A percentile compares a stretch with the other conserved stretches of the same genome.
Evolutionary conservation across 2,329 filamentous ascomycete genomes (phyloP).

Genomic region (Xylaria hypoxylon): DNA sequence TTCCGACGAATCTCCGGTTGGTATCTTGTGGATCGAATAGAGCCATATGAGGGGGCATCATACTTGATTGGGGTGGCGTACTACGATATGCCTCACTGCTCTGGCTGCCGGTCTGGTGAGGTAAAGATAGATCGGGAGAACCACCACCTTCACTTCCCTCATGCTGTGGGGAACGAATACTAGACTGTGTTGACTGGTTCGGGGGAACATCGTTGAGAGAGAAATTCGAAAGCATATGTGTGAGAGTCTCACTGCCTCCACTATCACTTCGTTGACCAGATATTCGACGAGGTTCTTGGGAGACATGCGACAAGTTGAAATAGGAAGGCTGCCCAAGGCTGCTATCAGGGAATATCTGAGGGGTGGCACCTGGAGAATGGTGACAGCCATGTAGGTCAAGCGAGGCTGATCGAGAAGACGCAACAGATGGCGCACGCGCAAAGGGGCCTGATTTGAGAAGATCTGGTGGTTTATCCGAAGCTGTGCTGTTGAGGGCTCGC

Average conservation of each 20-base stretch:
- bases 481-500: conserved; percentile 81
- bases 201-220: conserved; percentile 70
- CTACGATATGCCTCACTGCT: conserved; percentile 65
- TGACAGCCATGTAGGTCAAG: conserved; percentile 82
- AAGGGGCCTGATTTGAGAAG: conserved; percentile 93
- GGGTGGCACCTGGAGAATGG: conserved; percentile 85
- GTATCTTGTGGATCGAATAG: conserved; percentile 96
- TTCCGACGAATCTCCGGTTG: conserved; percentile 93
- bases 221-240: conserved; percentile 84
- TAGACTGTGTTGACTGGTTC: conserved; percentile 58
- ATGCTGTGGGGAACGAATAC: conserved; percentile 72
- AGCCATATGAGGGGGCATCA: conserved; percentile 92
- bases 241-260: conserved; percentile 86
- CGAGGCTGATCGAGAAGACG: conserved; percentile 92
- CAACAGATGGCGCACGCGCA: conserved; percentile 83
- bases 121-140: conserved; percentile 79
- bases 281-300: conserved; percentile 72
- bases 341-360: conserved; percentile 85
- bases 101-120: conserved; percentile 66
- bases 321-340: conserved; percentile 89
- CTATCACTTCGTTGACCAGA: conserved; percentile 93
- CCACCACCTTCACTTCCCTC: conserved; percentile 78
- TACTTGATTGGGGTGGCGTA: conserved; percentile 72
- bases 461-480: conserved; percentile 88
- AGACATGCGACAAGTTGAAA: conserved; percentile 76